A percentile compares a stretch with the other conserved stretches of the same genome.
These are phyloP conservation scores for Trichoderma reesei DNA, from an alignment of 495 filamentous ascomycete genomes.

Conservation along the genomic window DNA sequence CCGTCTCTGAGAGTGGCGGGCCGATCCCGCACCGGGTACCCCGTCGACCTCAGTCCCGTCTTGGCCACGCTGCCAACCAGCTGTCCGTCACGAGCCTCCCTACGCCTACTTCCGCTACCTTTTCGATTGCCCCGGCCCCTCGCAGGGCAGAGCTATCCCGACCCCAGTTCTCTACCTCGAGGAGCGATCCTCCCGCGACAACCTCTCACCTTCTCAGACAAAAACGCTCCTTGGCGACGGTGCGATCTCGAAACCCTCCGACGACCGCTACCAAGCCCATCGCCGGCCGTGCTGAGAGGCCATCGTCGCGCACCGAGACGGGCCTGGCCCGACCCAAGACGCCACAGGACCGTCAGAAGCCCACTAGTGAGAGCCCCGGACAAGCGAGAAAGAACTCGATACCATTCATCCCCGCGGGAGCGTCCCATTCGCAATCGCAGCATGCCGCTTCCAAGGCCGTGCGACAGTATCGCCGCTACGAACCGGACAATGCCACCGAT, in stretches of 20 bases:
- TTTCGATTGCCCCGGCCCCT: slow-evolving; percentile 14
- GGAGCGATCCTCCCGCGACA: slow-evolving; percentile 55
- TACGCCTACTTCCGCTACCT: slow-evolving; percentile 50
- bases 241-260: slow-evolving; percentile 48
- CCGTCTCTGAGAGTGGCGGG: slow-evolving; percentile 84
- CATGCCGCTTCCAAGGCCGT: slow-evolving; percentile 63
- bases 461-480: slow-evolving; percentile 61
- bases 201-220: slow-evolving; percentile 65
- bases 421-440: slow-evolving; percentile 65
- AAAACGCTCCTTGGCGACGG: slow-evolving; percentile 80
- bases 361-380: slow-evolving; percentile 42
- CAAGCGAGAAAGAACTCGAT: slow-evolving; percentile 47
- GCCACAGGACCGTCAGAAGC: slow-evolving; percentile 47
- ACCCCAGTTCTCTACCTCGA: slow-evolving; percentile 25
- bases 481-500: slow-evolving; percentile 53
- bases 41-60: slow-evolving; percentile 52
- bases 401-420: slow-evolving; percentile 76
- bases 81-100: slow-evolving; percentile 48
- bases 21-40: slow-evolving; percentile 40
- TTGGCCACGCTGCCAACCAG: slow-evolving; percentile 51
- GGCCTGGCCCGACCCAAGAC: slow-evolving; percentile 56
- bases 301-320: slow-evolving; percentile 34
- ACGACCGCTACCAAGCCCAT: slow-evolving; percentile 33
- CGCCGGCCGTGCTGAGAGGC: slow-evolving; percentile 40
- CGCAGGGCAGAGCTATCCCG: not conserved